Evolutionary conservation across 2,329 filamentous ascomycete genomes (phyloP).

Genomic region (Alternaria arbusti): DNA sequence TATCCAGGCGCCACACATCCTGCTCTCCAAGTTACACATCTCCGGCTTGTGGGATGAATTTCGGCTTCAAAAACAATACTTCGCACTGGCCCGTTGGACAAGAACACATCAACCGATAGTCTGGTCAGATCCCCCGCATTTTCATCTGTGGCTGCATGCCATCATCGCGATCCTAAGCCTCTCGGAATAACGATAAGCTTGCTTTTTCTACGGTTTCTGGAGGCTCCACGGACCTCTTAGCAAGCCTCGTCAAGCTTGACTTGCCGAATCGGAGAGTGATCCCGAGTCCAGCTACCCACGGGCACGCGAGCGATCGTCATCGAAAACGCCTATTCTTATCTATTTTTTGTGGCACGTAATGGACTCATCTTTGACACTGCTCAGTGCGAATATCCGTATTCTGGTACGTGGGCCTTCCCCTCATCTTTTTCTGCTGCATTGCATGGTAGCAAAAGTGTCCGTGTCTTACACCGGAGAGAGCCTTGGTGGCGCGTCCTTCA

Average conservation of each 20-base stretch:
- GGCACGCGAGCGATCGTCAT: conserved; percentile 38
- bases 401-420: conserved; percentile 49
- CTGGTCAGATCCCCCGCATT: conserved; percentile 27
- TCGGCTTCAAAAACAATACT: conserved; percentile 49
- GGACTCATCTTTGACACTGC: conserved; percentile 54
- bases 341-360: conserved; percentile 40
- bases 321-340: conserved; percentile 42
- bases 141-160: conserved; percentile 16
- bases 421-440: conserved; percentile 27
- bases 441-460: conserved; percentile 17
- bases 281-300: conserved; percentile 38
- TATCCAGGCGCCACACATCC: background rate
- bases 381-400: conserved; percentile 58
- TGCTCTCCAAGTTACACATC: background rate
- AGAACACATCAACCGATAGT: conserved; percentile 52
- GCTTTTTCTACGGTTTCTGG: conserved; percentile 34
- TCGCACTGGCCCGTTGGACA: conserved; percentile 55
- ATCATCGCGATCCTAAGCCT: conserved; percentile 33
- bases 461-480: conserved; percentile 31
- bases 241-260: conserved; percentile 36
- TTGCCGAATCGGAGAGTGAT: conserved; percentile 26
- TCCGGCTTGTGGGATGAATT: conserved; percentile 46
- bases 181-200: conserved; percentile 29
- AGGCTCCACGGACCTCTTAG: conserved; percentile 25
- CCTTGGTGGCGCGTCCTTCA: conserved; percentile 32